phyloP scores from a whole-genome alignment of 129 eudicot species.

The Pulicaria dysenterica region DNA sequence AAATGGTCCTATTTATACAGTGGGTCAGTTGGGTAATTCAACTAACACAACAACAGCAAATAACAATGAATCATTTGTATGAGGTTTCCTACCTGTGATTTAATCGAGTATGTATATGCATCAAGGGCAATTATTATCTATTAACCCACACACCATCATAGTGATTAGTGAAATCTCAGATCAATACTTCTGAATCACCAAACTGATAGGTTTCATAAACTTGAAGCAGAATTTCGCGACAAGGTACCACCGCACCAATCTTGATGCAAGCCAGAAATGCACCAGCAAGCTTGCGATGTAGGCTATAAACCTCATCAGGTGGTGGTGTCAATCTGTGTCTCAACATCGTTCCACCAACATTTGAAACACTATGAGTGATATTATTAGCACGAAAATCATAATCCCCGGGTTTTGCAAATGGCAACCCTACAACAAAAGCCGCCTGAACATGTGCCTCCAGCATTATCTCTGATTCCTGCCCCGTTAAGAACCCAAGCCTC shows the following conservation, averaged over 20 bases:
- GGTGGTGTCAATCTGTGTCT: slow-evolving; percentile 94
- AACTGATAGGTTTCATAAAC: slow-evolving; percentile 62
- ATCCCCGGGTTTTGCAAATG: slow-evolving; percentile 71
- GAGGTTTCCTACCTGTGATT: slow-evolving; percentile 17
- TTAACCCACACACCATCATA: slow-evolving; percentile 9
- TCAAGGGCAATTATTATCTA: slow-evolving; percentile 28
- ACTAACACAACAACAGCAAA: not conserved
- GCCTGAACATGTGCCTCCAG: slow-evolving; percentile 94
- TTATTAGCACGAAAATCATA: slow-evolving; percentile 83
- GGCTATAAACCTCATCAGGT: slow-evolving; percentile 97
- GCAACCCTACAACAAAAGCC: slow-evolving; percentile 87
- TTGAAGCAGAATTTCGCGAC: slow-evolving; percentile 72
- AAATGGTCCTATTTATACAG: not conserved
- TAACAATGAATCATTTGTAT: slow-evolving; percentile 15
- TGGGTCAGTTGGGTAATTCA: not conserved
- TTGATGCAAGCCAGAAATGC: slow-evolving; percentile 95
- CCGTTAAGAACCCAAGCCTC: slow-evolving; percentile 86
- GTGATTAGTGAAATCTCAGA: not conserved
- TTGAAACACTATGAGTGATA: slow-evolving; percentile 73
- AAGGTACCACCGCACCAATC: slow-evolving; percentile 89
- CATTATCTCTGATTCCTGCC: slow-evolving; percentile 85
- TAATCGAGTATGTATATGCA: slow-evolving; percentile 6
- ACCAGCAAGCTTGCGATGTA: slow-evolving; percentile 95
- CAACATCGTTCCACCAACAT: slow-evolving; percentile 87
- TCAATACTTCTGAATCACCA: slow-evolving; percentile 41